Percentiles rank a stretch among this genome's conserved stretches.
Evolutionary conservation across 371 early-diverging fungal species (phyloP).

Genomic region (Mortierella sp.): DNA sequence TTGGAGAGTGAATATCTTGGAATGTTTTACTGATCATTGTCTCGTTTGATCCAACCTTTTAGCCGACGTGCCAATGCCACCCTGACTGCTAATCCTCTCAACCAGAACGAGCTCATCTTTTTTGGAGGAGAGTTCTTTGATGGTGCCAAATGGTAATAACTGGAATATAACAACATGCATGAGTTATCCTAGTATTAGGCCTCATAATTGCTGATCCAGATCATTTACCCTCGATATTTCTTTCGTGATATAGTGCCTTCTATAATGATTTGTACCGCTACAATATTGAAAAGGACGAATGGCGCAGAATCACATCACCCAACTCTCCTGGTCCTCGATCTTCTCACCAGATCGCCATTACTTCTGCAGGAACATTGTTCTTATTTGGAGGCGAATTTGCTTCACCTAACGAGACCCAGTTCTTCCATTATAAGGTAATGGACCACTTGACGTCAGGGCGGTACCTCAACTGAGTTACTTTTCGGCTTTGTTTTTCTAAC

Average conservation of each 20-base stretch:
- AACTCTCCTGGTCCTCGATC: conserved; percentile 72
- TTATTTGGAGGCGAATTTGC: conserved; percentile 73
- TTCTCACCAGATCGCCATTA: conserved; percentile 70
- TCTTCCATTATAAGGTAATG: conserved; percentile 69
- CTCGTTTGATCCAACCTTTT: not conserved
- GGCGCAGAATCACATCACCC: conserved; percentile 68
- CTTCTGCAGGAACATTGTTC: conserved; percentile 66
- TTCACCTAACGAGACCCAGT: conserved; percentile 68
- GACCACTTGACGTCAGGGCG: not conserved
- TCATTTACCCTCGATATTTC: not conserved
- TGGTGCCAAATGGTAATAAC: conserved; percentile 58
- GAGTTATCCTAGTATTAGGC: not conserved
- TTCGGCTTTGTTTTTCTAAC: not conserved
- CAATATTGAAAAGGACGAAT: conserved; percentile 72
- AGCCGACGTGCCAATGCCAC: conserved; percentile 67
- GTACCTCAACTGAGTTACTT: not conserved
- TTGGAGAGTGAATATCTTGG: not conserved
- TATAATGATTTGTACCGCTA: conserved; percentile 61
- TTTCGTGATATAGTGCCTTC: conserved; percentile 35
- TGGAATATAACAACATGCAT: not conserved
- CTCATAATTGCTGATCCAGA: not conserved
- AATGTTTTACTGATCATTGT: not conserved
- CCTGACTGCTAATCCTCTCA: conserved; percentile 68
- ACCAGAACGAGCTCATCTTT: conserved; percentile 65
- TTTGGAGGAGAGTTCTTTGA: conserved; percentile 77